A percentile compares a stretch with the other conserved stretches of the same genome.
phyloP scores from a whole-genome alignment of 352 stramenopile genomes.

The Phytophthora constricta region DNA sequence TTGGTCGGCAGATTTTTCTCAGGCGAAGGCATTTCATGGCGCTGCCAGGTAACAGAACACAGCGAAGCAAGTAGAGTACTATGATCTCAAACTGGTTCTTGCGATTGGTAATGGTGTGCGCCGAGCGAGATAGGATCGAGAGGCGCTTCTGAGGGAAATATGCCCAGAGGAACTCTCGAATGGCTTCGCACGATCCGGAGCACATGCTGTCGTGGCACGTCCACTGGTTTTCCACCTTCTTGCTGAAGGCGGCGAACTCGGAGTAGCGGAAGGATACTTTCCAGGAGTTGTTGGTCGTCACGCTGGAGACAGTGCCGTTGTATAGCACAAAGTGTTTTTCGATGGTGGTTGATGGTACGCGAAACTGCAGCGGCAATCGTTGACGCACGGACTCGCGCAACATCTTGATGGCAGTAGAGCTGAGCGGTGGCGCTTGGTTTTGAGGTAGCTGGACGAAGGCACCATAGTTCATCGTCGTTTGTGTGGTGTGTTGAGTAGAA shows the following conservation, averaged over 20 bases:
- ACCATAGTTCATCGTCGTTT: constrained; percentile 18
- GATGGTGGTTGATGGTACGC: constrained; percentile 37
- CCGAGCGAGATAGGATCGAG: constrained; percentile 38
- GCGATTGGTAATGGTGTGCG: constrained; percentile 47
- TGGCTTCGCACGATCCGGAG: constrained; percentile 61
- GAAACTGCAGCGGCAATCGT: constrained; percentile 52
- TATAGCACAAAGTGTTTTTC: constrained; percentile 56
- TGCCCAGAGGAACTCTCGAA: constrained; percentile 60
- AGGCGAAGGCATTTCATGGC: constrained; percentile 64
- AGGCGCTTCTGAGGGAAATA: constrained; percentile 67
- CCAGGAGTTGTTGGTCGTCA: constrained; percentile 49
- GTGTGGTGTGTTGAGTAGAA: constrained; percentile 1
- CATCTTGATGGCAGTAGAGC: constrained; percentile 36
- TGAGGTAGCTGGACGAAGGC: constrained; percentile 3
- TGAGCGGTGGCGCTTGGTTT: constrained; percentile 18
- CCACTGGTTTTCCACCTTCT: constrained; percentile 47
- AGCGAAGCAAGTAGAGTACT: constrained; percentile 68
- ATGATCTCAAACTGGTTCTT: constrained; percentile 63
- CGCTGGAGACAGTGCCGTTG: constrained; percentile 47
- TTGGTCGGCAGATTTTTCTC: constrained; percentile 45
- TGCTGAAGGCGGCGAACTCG: constrained; percentile 60
- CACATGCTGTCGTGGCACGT: constrained; percentile 62
- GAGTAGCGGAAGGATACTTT: constrained; percentile 62
- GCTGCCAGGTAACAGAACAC: constrained; percentile 58
- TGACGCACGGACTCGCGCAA: constrained; percentile 36